Evolutionary conservation across 345 rosid genomes (phyloP).

Genomic region (Gossypium turneri): DNA sequence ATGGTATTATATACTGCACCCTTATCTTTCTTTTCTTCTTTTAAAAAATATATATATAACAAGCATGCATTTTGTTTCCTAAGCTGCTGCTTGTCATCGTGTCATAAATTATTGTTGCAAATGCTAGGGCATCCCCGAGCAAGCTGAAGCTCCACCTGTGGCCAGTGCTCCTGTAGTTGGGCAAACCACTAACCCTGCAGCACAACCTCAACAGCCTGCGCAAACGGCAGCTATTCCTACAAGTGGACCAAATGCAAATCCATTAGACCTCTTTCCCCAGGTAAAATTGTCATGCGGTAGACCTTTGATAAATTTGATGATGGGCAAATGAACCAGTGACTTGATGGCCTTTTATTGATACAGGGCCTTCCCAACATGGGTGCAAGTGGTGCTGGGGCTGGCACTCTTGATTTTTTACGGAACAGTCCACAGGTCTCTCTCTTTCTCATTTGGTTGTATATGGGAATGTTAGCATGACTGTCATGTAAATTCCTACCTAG

Average conservation of each 20-base stretch:
- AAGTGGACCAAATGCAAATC: too few relatives aligned
- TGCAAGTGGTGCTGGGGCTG: conserved; percentile 59
- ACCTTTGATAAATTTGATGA: neutral
- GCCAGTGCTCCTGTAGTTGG: neutral
- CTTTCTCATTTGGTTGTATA: too few relatives aligned
- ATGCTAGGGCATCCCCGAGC: too few relatives aligned
- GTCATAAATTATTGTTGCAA: neutral
- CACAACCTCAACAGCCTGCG: conserved; percentile 32
- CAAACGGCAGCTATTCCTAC: too few relatives aligned
- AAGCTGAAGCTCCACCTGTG: too few relatives aligned
- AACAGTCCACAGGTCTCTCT: too few relatives aligned
- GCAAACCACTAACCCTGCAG: conserved; percentile 52
- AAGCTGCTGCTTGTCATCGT: neutral
- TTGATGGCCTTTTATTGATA: conserved; percentile 10
- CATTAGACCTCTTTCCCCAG: too few relatives aligned
- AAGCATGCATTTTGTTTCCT: neutral
- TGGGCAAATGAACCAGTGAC: neutral
- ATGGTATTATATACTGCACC: neutral
- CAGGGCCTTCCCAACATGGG: conserved; percentile 92
- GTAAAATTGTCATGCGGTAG: too few relatives aligned
- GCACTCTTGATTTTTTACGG: conserved; percentile 48
- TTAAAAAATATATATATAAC: neutral
- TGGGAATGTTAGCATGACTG: too few relatives aligned
- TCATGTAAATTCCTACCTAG: too few relatives aligned
- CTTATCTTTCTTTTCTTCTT: neutral